Base-by-base conservation (phyloP, 768 basidiomycete genomes). In the Epithele typhae region DNA sequence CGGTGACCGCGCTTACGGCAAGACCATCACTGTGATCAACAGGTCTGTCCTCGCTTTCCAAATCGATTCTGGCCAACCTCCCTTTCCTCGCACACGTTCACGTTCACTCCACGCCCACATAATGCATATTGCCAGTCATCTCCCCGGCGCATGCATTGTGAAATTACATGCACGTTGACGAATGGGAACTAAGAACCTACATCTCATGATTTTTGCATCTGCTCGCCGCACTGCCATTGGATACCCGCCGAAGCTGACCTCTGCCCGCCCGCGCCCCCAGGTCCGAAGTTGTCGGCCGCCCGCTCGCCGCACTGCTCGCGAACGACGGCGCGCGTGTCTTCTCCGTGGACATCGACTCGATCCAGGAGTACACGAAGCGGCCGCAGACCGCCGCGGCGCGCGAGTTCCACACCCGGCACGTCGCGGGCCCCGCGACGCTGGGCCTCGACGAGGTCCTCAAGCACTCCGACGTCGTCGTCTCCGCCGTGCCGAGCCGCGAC, bases 261-360 rank as follows among this genome's bases (percentile, higher is more conserved):
- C n/a, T n/a, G 27, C 27, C 27, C 17, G n/a, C 41, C 43, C 46
- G 18, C 30, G n/a, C 8, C 14, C n/a, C 27, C 56, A 91, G 92
- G 52, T 94, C 91, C 32, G 96, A 99, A 65, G 96, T 99, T 27
- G 96, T 99, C 14, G 96, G 96, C 15, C 76, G 96, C 49, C 96
- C 95, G 11, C 74, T 98, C n/a, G 95, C 93, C 0, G 96, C 96
- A 4, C 72, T 99, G 37, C 76, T 98, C 34, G 82, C 94, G 3
- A 99, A 99, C 62, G 96, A 99, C 61, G 96, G 96, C 23, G 96
- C 95, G 2, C 77, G 92, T 8, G 96, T 97, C 5, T 84, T 97
- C 59, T 94, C 91, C 5, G 90, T 89, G 4, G 96, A 99, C 64
- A 90, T 98, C 46, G 92, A 95, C 63, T 90, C 92, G 9, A 88